Percentiles rank a stretch among this genome's conserved stretches.
Conservation (phyloP, 495 filamentous ascomycete species). For the Hypoxylon perforatum region DNA sequence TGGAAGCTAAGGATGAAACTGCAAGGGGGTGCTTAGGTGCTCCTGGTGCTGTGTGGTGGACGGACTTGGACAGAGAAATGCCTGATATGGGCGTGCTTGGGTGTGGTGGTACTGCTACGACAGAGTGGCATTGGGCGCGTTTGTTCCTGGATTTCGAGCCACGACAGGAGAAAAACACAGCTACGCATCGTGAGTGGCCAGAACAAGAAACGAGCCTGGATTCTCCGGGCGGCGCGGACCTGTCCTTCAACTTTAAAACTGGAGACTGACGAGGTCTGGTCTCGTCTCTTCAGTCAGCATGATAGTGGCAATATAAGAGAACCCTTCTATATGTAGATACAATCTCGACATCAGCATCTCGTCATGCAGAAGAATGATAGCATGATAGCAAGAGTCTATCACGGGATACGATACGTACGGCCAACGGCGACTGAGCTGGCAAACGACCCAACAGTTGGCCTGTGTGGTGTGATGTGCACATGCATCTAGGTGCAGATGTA, state of each 20-base stretch:
- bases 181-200: constrained; percentile 26
- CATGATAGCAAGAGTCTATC: neutral
- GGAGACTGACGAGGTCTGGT: constrained; percentile 8
- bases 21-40: constrained; percentile 10
- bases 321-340: neutral
- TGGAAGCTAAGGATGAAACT: constrained; percentile 38
- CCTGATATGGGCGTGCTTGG: constrained; percentile 29
- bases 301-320: constrained; percentile 16
- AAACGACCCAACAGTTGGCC: constrained; percentile 12
- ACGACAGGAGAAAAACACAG: constrained; percentile 23
- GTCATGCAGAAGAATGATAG: neutral
- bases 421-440: constrained; percentile 22
- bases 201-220: constrained; percentile 8
- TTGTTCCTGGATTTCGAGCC: constrained; percentile 39
- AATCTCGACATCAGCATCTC: neutral
- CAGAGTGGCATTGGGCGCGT: constrained; percentile 38
- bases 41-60: neutral
- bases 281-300: neutral
- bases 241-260: constrained; percentile 1
- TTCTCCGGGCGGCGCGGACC: constrained; percentile 23
- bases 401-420: neutral
- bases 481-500: neutral
- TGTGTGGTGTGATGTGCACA: constrained; percentile 2
- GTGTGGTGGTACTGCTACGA: constrained; percentile 7
- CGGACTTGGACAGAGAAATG: constrained; percentile 3